Evolutionary conservation across 1,139 yeast genomes (phyloP).

Genomic region (Debaryomyces udenii): DNA sequence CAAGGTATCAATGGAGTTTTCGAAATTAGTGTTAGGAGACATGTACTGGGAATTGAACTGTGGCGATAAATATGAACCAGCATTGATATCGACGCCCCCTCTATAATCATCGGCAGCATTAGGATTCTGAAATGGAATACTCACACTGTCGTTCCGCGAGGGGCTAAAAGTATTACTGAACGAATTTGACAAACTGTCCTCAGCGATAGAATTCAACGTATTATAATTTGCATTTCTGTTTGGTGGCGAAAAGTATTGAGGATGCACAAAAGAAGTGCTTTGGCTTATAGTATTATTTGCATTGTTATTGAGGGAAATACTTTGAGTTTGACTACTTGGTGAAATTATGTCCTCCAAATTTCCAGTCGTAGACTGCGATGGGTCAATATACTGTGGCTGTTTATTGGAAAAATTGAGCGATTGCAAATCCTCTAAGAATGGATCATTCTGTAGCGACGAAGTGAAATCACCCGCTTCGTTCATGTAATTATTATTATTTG

Average conservation of each 20-base stretch:
- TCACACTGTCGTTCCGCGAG: slow-evolving; percentile 39
- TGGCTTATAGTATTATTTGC: slow-evolving; percentile 17
- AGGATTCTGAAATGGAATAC: slow-evolving; percentile 25
- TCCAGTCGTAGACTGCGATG: slow-evolving; percentile 21
- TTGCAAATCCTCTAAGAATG: slow-evolving; percentile 41
- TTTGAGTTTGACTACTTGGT: slow-evolving; percentile 22
- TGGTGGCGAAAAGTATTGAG: slow-evolving; percentile 49
- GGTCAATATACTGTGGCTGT: slow-evolving; percentile 20
- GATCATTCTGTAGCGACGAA: slow-evolving; percentile 33
- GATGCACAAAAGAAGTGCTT: slow-evolving; percentile 31
- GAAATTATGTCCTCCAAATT: slow-evolving; percentile 43
- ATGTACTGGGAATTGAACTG: slow-evolving; percentile 28
- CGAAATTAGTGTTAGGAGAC: slow-evolving; percentile 23
- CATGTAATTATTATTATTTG: slow-evolving; percentile 14
- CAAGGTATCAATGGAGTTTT: slow-evolving; percentile 33
- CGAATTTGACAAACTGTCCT: slow-evolving; percentile 23
- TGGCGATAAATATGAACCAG: slow-evolving; percentile 32
- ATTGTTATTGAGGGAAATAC: slow-evolving; percentile 17
- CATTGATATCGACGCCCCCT: slow-evolving; percentile 19
- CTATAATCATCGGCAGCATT: slow-evolving; percentile 18
- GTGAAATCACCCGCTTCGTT: slow-evolving; percentile 6
- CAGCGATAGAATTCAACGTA: slow-evolving; percentile 38
- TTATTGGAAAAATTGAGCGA: slow-evolving; percentile 20
- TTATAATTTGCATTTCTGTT: slow-evolving; percentile 27
- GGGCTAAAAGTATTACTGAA: slow-evolving; percentile 31